Evolutionary conservation across 2,329 filamentous ascomycete genomes (phyloP).

Genomic region (Zopfia rhizophila): DNA sequence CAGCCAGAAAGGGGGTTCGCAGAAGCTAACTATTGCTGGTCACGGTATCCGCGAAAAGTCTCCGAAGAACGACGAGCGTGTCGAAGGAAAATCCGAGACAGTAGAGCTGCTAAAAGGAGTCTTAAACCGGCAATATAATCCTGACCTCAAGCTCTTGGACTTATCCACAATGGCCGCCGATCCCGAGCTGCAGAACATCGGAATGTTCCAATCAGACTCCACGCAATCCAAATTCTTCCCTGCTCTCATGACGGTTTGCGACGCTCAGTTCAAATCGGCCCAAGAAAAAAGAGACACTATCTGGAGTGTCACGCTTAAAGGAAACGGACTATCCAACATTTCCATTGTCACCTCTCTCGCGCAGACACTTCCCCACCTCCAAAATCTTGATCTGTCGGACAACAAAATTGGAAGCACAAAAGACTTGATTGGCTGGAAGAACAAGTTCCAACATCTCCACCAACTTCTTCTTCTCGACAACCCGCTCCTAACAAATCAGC

Average conservation of each 20-base stretch:
- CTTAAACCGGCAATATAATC: conserved; percentile 78
- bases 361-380: conserved; percentile 82
- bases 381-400: conserved; percentile 87
- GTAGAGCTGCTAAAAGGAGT: conserved; percentile 76
- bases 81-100: conserved; percentile 61
- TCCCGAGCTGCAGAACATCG: conserved; percentile 74
- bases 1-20: no score
- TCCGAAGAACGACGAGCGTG: no score
- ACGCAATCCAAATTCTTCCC: conserved; percentile 89
- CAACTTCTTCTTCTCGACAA: conserved; percentile 84
- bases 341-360: conserved; percentile 78
- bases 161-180: conserved; percentile 82
- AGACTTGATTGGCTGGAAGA: conserved; percentile 78
- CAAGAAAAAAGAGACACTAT: conserved; percentile 81
- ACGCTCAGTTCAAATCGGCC: conserved; percentile 76
- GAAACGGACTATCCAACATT: conserved; percentile 81
- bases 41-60: conserved; percentile 26
- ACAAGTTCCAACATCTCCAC: conserved; percentile 80
- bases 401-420: conserved; percentile 79
- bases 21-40: conserved; percentile 34
- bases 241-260: conserved; percentile 87
- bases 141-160: conserved; percentile 78
- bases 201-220: conserved; percentile 77
- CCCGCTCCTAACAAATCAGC: conserved; percentile 66
- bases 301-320: conserved; percentile 81